Evolutionary conservation across 2,329 filamentous ascomycete genomes (phyloP).

Genomic region (Fusarium hostae): DNA sequence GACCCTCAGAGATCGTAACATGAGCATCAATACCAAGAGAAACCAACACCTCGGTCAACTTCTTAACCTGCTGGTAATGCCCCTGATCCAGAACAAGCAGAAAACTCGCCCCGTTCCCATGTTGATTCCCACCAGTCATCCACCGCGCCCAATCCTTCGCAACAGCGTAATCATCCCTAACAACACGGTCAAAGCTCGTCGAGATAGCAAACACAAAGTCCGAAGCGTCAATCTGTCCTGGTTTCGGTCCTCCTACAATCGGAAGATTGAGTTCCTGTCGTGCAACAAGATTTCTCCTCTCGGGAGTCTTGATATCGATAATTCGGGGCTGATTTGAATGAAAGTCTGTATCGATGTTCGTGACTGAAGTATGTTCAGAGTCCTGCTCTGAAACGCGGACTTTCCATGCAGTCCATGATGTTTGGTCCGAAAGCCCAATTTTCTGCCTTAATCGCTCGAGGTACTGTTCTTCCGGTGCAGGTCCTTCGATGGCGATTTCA

Average conservation of each 20-base stretch:
- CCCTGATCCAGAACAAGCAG: conserved; percentile 56
- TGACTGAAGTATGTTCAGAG: conserved; percentile 44
- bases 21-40: conserved; percentile 54
- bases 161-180: conserved; percentile 52
- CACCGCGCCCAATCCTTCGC: conserved; percentile 58
- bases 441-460: conserved; percentile 44
- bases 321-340: conserved; percentile 44
- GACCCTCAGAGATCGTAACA: conserved; percentile 48
- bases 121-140: conserved; percentile 55
- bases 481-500: conserved; percentile 30
- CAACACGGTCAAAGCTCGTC: conserved; percentile 55
- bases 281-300: conserved; percentile 43
- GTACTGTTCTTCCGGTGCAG: conserved; percentile 49
- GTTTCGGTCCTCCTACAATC: conserved; percentile 45
- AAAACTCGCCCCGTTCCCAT: conserved; percentile 57
- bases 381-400: conserved; percentile 46
- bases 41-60: conserved; percentile 47
- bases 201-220: conserved; percentile 57
- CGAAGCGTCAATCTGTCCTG: conserved; percentile 53
- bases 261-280: conserved; percentile 49
- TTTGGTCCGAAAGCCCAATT: conserved; percentile 47
- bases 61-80: conserved; percentile 46
- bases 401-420: conserved; percentile 51
- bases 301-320: conserved; percentile 44
- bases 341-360: conserved; percentile 48